Base-by-base conservation (phyloP, 2,329 filamentous ascomycete genomes). In the Fusarium multiceps region DNA sequence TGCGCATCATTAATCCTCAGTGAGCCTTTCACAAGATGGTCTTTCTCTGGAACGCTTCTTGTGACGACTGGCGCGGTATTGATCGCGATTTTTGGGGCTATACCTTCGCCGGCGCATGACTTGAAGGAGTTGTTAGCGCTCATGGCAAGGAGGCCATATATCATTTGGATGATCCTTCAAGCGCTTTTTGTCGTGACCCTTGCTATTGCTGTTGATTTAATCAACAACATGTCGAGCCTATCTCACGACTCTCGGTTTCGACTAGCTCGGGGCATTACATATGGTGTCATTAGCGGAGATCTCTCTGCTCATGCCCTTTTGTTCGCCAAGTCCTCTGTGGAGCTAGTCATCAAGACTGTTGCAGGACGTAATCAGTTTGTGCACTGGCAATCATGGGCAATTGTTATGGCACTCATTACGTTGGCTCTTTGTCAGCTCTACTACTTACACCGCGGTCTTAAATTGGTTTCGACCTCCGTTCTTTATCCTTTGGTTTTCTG, bases 401-500 rank as follows among this genome's bases (percentile, higher is more conserved):
- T 98, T 59, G 87, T 99, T 3, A 80, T 97, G 23, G 91, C 89
- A 9, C 90, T 99, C 55, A 85, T 98, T 63, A 85, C 86, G 6
- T 86, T 98, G 65, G 95, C 96, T 7, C 86, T 99, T 46, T 92
- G 90, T 46, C 96, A 99, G 80, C 87, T 99, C 8, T 99, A 97
- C 82, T 98, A 97, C 80, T 88, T 99, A 65, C 96, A 99, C 78
- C 89, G 93, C 45, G 96, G 96, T 55, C 86, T 99, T 68, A 97
- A 97, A 81, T 87, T 99, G 55, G 94, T 97, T 79, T 98, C 94
- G 57, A 98, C 96, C 23, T 97, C 93, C 75, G 92, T 98, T 66
- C 86, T 99, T 72, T 99, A 99, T 80, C 96, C 96, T 7, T 90
- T 98, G 74, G 94, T 98, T 41, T 99, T 99, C 81, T 99, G 96